Evolutionary conservation across 2,329 filamentous ascomycete genomes (phyloP).

Genomic region (Fusarium oxysporum): DNA sequence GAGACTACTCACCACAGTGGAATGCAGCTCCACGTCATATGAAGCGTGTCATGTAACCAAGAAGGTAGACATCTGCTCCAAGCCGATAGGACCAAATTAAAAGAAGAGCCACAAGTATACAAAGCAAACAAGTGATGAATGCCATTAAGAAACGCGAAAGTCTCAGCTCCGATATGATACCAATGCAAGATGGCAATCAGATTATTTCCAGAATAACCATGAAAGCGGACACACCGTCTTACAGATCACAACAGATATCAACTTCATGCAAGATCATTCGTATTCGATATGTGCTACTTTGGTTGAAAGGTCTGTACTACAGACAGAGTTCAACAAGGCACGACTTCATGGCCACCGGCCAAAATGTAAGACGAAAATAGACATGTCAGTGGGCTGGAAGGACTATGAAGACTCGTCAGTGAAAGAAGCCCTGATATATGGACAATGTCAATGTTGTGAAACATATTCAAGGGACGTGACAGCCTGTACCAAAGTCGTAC

Average conservation of each 20-base stretch:
- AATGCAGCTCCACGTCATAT: conserved; percentile 6
- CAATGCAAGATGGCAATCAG: neutral
- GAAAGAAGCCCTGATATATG: neutral
- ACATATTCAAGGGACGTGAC: neutral
- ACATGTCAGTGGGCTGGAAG: neutral
- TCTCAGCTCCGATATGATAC: neutral
- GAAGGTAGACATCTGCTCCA: neutral
- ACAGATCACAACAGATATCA: neutral
- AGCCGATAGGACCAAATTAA: neutral
- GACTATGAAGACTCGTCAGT: neutral
- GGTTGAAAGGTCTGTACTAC: neutral
- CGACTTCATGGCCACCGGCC: neutral
- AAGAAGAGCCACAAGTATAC: neutral
- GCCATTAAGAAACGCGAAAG: neutral
- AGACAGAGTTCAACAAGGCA: neutral
- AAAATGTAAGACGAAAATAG: neutral
- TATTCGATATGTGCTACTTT: neutral
- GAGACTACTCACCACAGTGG: neutral
- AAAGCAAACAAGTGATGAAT: neutral
- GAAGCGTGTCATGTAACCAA: neutral
- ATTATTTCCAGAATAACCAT: conserved; percentile 5
- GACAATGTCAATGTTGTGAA: conserved; percentile 2
- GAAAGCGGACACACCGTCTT: neutral
- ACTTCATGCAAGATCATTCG: conserved; percentile 11
- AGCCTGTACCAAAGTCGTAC: neutral